A percentile compares a stretch with the other conserved stretches of the same genome.
These are phyloP conservation scores for Vaccinium corymbosum DNA, from an alignment of 148 eudicot genomes.

Conservation along the genomic window DNA sequence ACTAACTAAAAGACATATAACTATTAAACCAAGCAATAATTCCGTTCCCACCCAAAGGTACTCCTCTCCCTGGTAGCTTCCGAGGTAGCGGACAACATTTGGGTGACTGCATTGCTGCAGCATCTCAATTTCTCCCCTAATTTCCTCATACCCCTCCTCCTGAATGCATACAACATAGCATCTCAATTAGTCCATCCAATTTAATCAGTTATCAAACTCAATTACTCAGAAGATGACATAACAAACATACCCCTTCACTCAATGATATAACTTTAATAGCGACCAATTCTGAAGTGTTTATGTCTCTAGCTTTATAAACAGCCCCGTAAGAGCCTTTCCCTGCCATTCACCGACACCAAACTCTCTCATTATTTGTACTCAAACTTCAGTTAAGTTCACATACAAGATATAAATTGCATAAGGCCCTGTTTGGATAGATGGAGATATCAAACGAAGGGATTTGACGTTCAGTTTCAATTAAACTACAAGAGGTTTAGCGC, in stretches of 20 bases:
- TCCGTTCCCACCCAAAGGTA: conserved; percentile 75
- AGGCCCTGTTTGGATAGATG: background rate
- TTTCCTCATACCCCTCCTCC: conserved; percentile 99
- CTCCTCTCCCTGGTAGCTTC: conserved; percentile 99
- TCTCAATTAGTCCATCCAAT: conserved; percentile 1
- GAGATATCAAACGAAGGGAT: background rate
- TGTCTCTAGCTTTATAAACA: conserved; percentile 95
- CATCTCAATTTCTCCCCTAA: conserved; percentile 99
- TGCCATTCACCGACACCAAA: conserved; percentile 37
- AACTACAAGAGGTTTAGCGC: background rate
- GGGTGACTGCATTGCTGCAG: conserved; percentile 99
- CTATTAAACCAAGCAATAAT: conserved; percentile 1
- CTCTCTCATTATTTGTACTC: background rate
- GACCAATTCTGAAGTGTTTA: conserved; percentile 82
- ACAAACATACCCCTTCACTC: conserved; percentile 73
- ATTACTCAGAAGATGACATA: background rate
- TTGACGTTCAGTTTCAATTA: background rate
- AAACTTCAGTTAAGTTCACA: background rate
- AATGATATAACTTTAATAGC: conserved; percentile 96
- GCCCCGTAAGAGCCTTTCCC: conserved; percentile 98
- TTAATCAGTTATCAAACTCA: conserved; percentile 14
- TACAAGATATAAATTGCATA: background rate
- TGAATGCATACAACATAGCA: conserved; percentile 23
- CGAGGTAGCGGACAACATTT: conserved; percentile 96
- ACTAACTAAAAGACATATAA: background rate